Conservation (phyloP, 2,329 filamentous ascomycete genomes). For the Camillea tinctor region DNA sequence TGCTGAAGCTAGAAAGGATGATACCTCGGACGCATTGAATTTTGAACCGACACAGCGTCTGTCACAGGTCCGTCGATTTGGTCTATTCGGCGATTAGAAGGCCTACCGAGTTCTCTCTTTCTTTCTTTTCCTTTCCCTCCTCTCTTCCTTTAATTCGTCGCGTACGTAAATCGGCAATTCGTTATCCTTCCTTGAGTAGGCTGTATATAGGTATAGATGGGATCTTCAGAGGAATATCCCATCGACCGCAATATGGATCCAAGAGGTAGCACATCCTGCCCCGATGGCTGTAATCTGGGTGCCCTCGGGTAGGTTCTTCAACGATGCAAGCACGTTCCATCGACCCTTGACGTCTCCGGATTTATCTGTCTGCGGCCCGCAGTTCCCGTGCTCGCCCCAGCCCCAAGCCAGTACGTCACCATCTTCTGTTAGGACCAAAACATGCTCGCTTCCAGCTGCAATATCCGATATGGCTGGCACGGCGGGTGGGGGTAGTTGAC, state of each 20-base stretch:
- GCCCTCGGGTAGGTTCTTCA: slow-evolving; percentile 50
- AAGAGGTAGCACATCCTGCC: slow-evolving; percentile 90
- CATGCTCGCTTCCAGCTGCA: slow-evolving; percentile 88
- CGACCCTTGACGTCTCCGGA: slow-evolving; percentile 61
- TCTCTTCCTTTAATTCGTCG: no score
- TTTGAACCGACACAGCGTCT: slow-evolving; percentile 73
- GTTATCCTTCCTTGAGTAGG: slow-evolving; percentile 2
- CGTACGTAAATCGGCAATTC: not conserved
- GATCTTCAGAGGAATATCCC: slow-evolving; percentile 31
- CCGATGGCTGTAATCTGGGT: slow-evolving; percentile 61
- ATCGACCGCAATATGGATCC: slow-evolving; percentile 55
- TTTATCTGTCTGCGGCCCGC: slow-evolving; percentile 66
- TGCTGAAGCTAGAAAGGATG: slow-evolving; percentile 20
- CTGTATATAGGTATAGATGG: slow-evolving; percentile 20
- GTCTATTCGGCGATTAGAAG: slow-evolving; percentile 39
- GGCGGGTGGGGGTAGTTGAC: slow-evolving; percentile 67
- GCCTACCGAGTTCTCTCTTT: not conserved
- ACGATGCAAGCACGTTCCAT: slow-evolving; percentile 66
- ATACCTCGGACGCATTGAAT: slow-evolving; percentile 27
- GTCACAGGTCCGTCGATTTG: slow-evolving; percentile 59
- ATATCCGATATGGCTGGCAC: slow-evolving; percentile 61
- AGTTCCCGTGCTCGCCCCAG: slow-evolving; percentile 98
- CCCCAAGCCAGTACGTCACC: slow-evolving; percentile 81
- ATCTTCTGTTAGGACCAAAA: slow-evolving; percentile 65
- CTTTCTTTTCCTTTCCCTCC: no score